A percentile compares a stretch with the other conserved stretches of the same genome.
These are phyloP conservation scores for Candida railenensis DNA, from an alignment of 805 yeast genomes.

Conservation along the genomic window DNA sequence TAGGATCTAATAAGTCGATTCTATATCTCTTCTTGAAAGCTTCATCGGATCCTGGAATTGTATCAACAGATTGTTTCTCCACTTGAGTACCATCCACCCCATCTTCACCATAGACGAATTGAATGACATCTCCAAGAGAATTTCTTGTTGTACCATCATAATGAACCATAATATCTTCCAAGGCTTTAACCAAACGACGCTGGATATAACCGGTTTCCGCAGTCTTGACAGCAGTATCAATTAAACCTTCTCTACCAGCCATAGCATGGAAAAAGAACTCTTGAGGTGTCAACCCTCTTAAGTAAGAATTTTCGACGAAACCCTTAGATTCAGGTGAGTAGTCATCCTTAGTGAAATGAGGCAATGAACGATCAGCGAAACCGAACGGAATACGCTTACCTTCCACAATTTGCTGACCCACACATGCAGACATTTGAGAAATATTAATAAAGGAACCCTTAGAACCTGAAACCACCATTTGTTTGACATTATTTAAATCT, in stretches of 20 bases:
- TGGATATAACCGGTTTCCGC: constrained; percentile 99
- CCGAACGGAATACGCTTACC: constrained; percentile 99
- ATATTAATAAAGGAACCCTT: constrained; percentile 98
- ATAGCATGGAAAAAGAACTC: constrained; percentile 99
- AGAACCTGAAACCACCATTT: constrained; percentile 99
- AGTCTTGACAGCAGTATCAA: constrained; percentile 98
- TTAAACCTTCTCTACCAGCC: constrained; percentile 99
- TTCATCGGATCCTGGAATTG: constrained; percentile 88
- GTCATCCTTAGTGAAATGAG: constrained; percentile 98
- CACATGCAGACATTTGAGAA: constrained; percentile 99
- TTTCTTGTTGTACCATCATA: constrained; percentile 98
- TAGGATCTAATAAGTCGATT: constrained; percentile 76
- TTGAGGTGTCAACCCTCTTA: constrained; percentile 97
- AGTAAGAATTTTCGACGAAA: constrained; percentile 93
- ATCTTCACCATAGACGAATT: constrained; percentile 97
- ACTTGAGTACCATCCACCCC: constrained; percentile 98
- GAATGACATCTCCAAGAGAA: constrained; percentile 94
- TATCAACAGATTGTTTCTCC: constrained; percentile 92
- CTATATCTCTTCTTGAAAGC: constrained; percentile 82
- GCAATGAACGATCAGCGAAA: constrained; percentile 91
- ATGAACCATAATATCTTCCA: constrained; percentile 96
- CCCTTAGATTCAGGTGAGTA: constrained; percentile 99
- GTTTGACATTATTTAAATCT: constrained; percentile 93
- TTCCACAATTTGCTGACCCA: constrained; percentile 98
- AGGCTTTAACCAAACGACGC: constrained; percentile 94